Evolutionary conservation across 108 stramenopile genomes (phyloP).

Genomic region (Seminavis robusta): DNA sequence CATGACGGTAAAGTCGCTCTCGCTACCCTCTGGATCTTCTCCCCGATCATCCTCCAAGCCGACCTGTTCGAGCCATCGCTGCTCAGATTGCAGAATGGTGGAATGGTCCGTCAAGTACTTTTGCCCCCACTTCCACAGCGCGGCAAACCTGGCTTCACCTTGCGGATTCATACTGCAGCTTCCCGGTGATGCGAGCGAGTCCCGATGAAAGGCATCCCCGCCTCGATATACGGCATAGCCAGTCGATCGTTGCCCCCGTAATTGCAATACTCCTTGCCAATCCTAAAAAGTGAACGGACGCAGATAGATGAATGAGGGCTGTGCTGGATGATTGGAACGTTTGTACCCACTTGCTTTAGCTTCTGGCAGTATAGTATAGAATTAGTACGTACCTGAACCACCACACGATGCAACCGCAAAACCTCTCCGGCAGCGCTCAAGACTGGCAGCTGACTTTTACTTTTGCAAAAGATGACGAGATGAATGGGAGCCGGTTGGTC

Average conservation of each 20-base stretch:
- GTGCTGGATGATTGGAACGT: too few species aligned
- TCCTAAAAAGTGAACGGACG: constrained; percentile 32
- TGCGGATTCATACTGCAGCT: too few species aligned
- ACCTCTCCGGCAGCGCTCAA: constrained; percentile 67
- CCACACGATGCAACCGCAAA: constrained; percentile 37
- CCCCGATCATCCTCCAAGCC: constrained; percentile 10
- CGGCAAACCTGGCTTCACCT: constrained; percentile 18
- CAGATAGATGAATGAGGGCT: not conserved
- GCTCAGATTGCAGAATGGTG: constrained; percentile 38
- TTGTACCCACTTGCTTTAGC: too few species aligned
- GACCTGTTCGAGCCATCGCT: constrained; percentile 3
- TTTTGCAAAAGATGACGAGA: constrained; percentile 54
- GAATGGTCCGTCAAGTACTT: constrained; percentile 37
- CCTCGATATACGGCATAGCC: not conserved
- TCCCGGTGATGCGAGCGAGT: too few species aligned
- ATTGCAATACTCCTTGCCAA: constrained; percentile 10
- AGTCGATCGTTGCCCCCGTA: not conserved
- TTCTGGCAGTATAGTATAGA: not conserved
- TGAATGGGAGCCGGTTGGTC: not conserved
- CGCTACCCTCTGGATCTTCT: constrained; percentile 16
- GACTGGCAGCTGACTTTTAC: constrained; percentile 40
- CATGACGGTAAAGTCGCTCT: constrained; percentile 66
- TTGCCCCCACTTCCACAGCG: constrained; percentile 75
- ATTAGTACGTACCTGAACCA: constrained; percentile 11
- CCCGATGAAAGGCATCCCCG: too few species aligned